Evolutionary conservation across 2,329 filamentous ascomycete genomes (phyloP), one percentile per base, ranked within the genome.

Genomic region (Rutstroemia sp.): DNA sequence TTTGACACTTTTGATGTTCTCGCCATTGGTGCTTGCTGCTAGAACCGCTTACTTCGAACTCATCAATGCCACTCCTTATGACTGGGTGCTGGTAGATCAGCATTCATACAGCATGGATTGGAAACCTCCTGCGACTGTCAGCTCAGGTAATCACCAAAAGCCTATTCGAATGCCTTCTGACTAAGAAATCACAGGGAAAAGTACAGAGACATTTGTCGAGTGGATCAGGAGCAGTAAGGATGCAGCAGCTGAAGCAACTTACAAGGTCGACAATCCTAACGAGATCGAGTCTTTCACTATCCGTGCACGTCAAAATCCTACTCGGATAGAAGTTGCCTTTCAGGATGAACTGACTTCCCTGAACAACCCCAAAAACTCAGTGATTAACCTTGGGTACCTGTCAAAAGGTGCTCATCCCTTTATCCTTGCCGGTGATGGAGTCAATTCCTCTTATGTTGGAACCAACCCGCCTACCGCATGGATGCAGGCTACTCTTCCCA

Each of bases 401-500:
- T 47, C 49, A 2, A 51, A 62, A 30, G 62, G 62, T 16, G 49
- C 47, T 42, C 59, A 63, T 4, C 53, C 59, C 6, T 65, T 65
- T 48, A 47, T 64, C 9, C 58, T 65, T 10, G 57, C 59, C 18
- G 63, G 63, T 14, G 55, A 58, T 19, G 61, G 57, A n/a, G 37
- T 19, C 2, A 9, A 10, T 23, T 6, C 34, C 14, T 51, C 61
- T 5, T 66, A 62, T 19, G 44, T 64, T 18, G 57, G 58, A 2
- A 58, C 45, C 3, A 59, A 62, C 23, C 57, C 59, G 21, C 62
- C 64, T 16, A 39, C 51, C 2, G 54, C 49, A 1, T 66, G 64
- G 64, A 65, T 64, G 61, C 63, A 66, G 59, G 37, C 51, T 3
- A 61, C 55, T 1, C 39, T 63, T 14, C 42, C 62, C 16, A 58